These are phyloP conservation scores for Pythium graminicola DNA, from an alignment of 352 stramenopile species.

Conservation along the genomic window DNA sequence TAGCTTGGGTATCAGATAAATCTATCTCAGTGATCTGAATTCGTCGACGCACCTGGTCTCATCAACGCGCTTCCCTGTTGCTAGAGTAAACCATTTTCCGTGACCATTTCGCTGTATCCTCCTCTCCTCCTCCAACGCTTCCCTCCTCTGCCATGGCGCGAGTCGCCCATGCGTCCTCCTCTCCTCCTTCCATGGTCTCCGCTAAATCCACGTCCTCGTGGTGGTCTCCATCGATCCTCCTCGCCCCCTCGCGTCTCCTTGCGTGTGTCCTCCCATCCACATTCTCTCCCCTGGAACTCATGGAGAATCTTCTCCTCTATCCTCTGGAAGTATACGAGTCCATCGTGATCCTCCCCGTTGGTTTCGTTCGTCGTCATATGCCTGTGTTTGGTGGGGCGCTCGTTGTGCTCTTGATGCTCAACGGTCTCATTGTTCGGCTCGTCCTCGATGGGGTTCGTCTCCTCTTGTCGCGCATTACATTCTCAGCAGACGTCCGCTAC, in stretches of 20 bases:
- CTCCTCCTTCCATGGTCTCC: not conserved
- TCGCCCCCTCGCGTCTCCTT: conserved; percentile 10
- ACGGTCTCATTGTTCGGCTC: conserved; percentile 63
- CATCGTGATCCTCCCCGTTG: conserved; percentile 64
- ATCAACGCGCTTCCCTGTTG: conserved; percentile 3
- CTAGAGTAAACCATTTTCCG: no score
- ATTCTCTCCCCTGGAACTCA: conserved; percentile 31
- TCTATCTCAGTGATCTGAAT: conserved; percentile 1
- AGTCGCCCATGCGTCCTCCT: not conserved
- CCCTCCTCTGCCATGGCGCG: not conserved
- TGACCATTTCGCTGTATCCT: not conserved
- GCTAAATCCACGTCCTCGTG: conserved; percentile 1
- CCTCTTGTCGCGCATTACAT: conserved; percentile 64
- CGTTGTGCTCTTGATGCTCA: conserved; percentile 70
- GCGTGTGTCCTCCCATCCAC: conserved; percentile 8
- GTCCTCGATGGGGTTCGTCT: conserved; percentile 56
- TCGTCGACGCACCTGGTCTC: conserved; percentile 9
- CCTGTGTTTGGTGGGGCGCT: conserved; percentile 63
- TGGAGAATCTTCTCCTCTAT: conserved; percentile 52
- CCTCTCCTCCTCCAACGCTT: not conserved
- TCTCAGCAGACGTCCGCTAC: conserved; percentile 49
- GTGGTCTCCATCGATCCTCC: conserved; percentile 4
- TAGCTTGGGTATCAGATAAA: no score
- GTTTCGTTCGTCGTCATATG: conserved; percentile 68
- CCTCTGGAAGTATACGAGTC: conserved; percentile 74